Conservation (phyloP, 1,284 basidiomycete species). For the Moesziomyces parantarcticus region DNA sequence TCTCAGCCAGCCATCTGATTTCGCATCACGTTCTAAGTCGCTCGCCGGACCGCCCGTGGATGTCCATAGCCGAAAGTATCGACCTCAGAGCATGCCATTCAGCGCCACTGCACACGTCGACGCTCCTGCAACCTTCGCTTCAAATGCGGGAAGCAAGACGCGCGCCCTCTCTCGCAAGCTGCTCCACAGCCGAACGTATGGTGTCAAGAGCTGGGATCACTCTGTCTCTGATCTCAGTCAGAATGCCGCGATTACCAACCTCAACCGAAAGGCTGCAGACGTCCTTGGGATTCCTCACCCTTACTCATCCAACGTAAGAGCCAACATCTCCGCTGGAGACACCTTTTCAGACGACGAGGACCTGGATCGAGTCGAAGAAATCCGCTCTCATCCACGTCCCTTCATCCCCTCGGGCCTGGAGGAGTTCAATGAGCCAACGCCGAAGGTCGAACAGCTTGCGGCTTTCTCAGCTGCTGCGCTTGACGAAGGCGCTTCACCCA, state of each 20-base stretch:
- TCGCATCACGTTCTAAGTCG: conserved; percentile 4
- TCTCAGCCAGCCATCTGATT: background rate
- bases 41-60: conserved; percentile 1
- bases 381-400: conserved; percentile 6
- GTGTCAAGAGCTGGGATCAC: conserved; percentile 21
- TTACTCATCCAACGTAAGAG: conserved; percentile 11
- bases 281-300: conserved; percentile 45
- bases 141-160: conserved; percentile 13
- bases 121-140: conserved; percentile 1
- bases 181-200: conserved; percentile 17
- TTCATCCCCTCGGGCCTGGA: conserved; percentile 22
- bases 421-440: conserved; percentile 34
- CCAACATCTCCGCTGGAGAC: conserved; percentile 8
- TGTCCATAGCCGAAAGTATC: conserved; percentile 5
- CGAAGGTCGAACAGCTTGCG: conserved; percentile 33
- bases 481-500: conserved; percentile 39
- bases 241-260: conserved; percentile 1
- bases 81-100: conserved; percentile 23
- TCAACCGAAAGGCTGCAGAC: conserved; percentile 39
- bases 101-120: background rate
- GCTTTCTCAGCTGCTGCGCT: conserved; percentile 36
- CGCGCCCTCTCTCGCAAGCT: conserved; percentile 23
- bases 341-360: conserved; percentile 18
- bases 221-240: conserved; percentile 12
- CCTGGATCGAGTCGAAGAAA: conserved; percentile 2